These are phyloP conservation scores for Ceratobasidium sp. DNA, from an alignment of 1,284 basidiomycete genomes.

Conservation along the genomic window DNA sequence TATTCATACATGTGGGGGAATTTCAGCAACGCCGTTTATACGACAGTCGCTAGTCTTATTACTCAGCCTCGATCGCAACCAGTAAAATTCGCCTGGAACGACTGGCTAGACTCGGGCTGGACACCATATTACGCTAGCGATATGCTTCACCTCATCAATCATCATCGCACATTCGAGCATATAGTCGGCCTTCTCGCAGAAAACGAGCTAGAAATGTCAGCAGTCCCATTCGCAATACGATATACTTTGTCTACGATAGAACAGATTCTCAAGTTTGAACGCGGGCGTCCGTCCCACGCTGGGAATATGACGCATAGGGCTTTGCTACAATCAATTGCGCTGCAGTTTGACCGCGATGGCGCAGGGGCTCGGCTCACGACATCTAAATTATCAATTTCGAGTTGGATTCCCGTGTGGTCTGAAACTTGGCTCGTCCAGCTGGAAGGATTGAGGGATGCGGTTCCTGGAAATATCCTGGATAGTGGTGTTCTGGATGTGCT, in stretches of 20 bases:
- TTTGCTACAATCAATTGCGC: background rate
- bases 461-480: slow-evolving; percentile 14
- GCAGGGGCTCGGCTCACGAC: background rate
- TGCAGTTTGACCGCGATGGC: background rate
- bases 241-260: background rate
- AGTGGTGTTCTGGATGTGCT: slow-evolving; percentile 16
- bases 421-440: slow-evolving; percentile 20
- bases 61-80: background rate
- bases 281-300: background rate
- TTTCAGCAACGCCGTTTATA: slow-evolving; percentile 4
- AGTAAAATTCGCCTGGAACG: background rate
- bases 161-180: slow-evolving; percentile 8
- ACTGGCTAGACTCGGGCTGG: slow-evolving; percentile 6
- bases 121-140: slow-evolving; percentile 22
- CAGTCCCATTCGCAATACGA: slow-evolving; percentile 16
- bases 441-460: background rate
- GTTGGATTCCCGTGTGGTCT: background rate
- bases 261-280: slow-evolving; percentile 14
- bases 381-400: background rate
- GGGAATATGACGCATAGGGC: background rate
- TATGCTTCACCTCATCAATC: slow-evolving; percentile 1
- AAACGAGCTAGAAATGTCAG: background rate
- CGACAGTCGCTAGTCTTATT: slow-evolving; percentile 3
- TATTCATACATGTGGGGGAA: slow-evolving; percentile 31
- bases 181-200: background rate